phyloP scores from a whole-genome alignment of 2,329 filamentous ascomycete genomes.

The Colletotrichum kahawae region DNA sequence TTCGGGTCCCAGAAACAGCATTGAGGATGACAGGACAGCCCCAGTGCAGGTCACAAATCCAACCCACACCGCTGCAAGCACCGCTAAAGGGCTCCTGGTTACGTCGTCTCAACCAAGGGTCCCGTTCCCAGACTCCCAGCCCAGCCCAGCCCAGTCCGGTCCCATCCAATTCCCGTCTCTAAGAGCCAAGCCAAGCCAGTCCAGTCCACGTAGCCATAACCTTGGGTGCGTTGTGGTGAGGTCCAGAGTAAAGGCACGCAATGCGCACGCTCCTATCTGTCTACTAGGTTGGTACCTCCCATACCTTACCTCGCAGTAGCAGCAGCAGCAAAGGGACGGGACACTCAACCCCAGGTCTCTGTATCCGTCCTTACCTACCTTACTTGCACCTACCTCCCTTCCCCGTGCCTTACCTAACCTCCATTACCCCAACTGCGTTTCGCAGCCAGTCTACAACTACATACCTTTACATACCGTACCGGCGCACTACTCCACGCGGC shows the following conservation, averaged over 20 bases:
- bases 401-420: background rate
- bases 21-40: background rate
- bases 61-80: background rate
- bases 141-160: background rate
- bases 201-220: background rate
- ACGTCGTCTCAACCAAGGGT: slow-evolving; percentile 13
- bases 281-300: background rate
- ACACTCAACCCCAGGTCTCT: background rate
- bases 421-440: background rate
- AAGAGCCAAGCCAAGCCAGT: background rate
- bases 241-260: background rate
- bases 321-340: background rate
- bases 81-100: slow-evolving; percentile 14
- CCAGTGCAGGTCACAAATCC: background rate
- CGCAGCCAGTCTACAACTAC: background rate
- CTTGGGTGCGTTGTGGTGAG: background rate
- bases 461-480: background rate
- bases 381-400: background rate
- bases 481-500: background rate
- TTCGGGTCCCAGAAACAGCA: slow-evolving; percentile 5
- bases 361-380: background rate
- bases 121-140: background rate
- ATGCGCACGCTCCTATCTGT: background rate
- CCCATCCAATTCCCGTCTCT: background rate
- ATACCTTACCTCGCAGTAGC: background rate